Base-by-base conservation (phyloP, 2,329 filamentous ascomycete genomes). In the Pseudovirgaria hyperparasitica region DNA sequence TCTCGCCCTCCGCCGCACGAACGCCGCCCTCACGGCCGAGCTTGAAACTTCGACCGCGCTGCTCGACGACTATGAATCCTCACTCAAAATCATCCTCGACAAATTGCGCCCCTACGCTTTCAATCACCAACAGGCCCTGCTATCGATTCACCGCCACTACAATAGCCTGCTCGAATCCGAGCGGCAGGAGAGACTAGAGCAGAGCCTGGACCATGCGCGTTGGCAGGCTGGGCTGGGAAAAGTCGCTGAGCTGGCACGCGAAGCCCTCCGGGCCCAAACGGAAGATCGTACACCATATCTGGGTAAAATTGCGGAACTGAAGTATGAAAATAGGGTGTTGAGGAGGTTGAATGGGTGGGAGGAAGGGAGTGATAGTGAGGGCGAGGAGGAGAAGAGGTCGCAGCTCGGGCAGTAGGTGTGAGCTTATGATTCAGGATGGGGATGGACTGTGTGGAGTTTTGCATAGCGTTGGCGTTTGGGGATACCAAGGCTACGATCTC, bases 131-230 rank as follows among this genome's bases (percentile, higher is more conserved):
- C 50, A 54, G 19, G 51, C 58, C 33, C 54, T 58, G 20, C 42
- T 59, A 19, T 48, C 56, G 0, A 43, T 63, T 5, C 60, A 65
- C 38, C 55, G 58, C 27, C 60, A 65, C 45, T 66, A 66, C 46
- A 55, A 56, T 12, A 34, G 36, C 2, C 48, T 64, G 5, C 45
- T 65, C 8, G 51, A 61, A 14, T 41, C 54, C 22, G 53, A 58
- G 19, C 54, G 62, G 23, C 46, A 45, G 8, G 57, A 58, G 23
- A 57, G 53, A 22, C 51, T 64, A 33, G 52, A 62, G 27, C 42
- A 63, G 28, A 49, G 63, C 21, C 41, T 64, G 12, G 58, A 58
- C 30, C 60, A 65, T 31, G 55, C 60, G 25, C 55, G 57, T 23
- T 65, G 62, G 61, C 62, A 66, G 38, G 56, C 57, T 4, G 52